Evolutionary conservation across 352 stramenopile species (phyloP).

Genomic region (Saprolegnia parasitica): DNA sequence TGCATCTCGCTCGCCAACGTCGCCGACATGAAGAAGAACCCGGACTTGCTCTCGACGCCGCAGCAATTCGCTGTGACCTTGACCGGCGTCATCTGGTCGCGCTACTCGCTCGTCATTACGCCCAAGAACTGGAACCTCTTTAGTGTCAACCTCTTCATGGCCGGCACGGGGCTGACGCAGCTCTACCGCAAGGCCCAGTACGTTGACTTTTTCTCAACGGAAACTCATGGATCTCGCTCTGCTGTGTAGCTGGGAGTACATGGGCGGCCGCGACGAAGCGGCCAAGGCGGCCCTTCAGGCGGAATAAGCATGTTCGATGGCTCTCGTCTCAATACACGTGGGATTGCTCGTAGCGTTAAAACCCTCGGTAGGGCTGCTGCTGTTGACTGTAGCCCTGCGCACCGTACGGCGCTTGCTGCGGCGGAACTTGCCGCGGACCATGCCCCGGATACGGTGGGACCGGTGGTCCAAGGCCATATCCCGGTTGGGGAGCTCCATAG

Average conservation of each 20-base stretch:
- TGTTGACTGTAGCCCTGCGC: neutral
- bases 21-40: slow-evolving; percentile 72
- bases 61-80: slow-evolving; percentile 76
- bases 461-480: too few species aligned
- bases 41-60: slow-evolving; percentile 74
- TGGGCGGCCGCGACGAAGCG: slow-evolving; percentile 30
- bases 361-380: neutral
- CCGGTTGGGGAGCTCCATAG: too few species aligned
- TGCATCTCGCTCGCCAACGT: slow-evolving; percentile 83
- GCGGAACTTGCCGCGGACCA: neutral
- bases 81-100: slow-evolving; percentile 87
- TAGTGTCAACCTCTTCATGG: slow-evolving; percentile 87
- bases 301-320: neutral
- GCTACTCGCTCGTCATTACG: slow-evolving; percentile 84
- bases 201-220: slow-evolving; percentile 6
- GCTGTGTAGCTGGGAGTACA: slow-evolving; percentile 22
- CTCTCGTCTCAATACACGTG: neutral
- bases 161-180: slow-evolving; percentile 74
- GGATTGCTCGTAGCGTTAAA: slow-evolving; percentile 1
- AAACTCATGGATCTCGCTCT: slow-evolving; percentile 26
- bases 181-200: slow-evolving; percentile 76
- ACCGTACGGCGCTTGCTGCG: neutral
- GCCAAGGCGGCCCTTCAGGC: slow-evolving; percentile 14
- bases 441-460: neutral
- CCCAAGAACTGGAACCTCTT: slow-evolving; percentile 91